These are phyloP conservation scores for Curvularia sp. DNA, from an alignment of 2,329 filamentous ascomycete genomes.

Conservation along the genomic window DNA sequence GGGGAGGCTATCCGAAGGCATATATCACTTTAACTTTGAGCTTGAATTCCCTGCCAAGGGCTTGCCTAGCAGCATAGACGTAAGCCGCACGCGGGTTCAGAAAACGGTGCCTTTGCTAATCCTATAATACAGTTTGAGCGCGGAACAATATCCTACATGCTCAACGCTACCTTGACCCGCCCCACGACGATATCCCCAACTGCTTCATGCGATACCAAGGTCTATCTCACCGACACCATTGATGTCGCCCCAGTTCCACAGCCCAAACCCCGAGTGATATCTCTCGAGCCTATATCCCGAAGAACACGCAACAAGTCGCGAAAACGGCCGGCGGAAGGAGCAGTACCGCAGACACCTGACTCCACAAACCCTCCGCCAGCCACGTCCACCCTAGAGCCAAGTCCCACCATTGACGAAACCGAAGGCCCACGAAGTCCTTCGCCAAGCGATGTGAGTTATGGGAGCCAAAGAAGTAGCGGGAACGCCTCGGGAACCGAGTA, in stretches of 20 bases:
- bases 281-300: conserved; percentile 84
- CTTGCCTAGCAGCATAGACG: conserved; percentile 92
- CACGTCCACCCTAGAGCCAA: conserved; percentile 31
- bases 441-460: conserved; percentile 57
- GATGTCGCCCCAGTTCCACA: conserved; percentile 79
- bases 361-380: conserved; percentile 31
- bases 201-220: conserved; percentile 78
- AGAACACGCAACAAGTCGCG: conserved; percentile 67
- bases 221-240: conserved; percentile 80
- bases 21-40: conserved; percentile 82
- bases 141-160: conserved; percentile 88
- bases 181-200: conserved; percentile 86
- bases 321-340: conserved; percentile 30
- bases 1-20: conserved; percentile 74
- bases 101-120: conserved; percentile 27
- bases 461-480: conserved; percentile 64
- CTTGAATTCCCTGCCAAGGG: conserved; percentile 72
- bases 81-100: conserved; percentile 57
- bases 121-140: conserved; percentile 79
- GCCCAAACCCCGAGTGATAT: conserved; percentile 82
- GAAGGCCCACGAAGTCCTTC: conserved; percentile 53
- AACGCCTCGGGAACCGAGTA: conserved; percentile 57
- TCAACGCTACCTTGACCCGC: conserved; percentile 87
- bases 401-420: conserved; percentile 39
- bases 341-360: conserved; percentile 22